Conservation (phyloP, 768 basidiomycete genomes). For the Pleurotus platypus region DNA sequence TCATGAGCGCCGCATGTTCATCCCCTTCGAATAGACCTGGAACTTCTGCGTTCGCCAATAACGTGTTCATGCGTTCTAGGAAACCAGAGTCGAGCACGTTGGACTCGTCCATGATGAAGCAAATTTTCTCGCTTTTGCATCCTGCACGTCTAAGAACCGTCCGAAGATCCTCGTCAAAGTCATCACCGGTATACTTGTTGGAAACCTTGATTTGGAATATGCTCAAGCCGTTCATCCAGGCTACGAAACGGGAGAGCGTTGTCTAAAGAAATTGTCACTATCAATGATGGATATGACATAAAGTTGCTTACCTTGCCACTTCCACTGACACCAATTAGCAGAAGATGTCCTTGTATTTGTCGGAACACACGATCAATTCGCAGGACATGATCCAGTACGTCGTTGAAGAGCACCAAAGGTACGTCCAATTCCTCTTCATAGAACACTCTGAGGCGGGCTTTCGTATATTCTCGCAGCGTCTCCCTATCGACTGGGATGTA, state of each 20-base stretch:
- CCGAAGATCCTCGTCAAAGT: constrained; percentile 97
- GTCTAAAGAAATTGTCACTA: constrained; percentile 53
- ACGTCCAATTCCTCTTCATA: constrained; percentile 99
- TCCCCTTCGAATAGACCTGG: constrained; percentile 99
- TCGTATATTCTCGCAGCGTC: constrained; percentile 90
- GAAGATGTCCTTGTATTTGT: constrained; percentile 93
- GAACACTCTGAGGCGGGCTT: constrained; percentile 95
- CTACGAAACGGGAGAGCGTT: constrained; percentile 95
- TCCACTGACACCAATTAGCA: constrained; percentile 97
- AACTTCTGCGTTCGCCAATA: constrained; percentile 99
- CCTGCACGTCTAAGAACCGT: constrained; percentile 93
- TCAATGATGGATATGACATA: constrained; percentile 9
- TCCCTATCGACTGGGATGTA: constrained; percentile 96
- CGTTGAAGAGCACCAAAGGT: constrained; percentile 96
- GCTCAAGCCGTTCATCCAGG: constrained; percentile 99
- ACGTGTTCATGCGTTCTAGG: constrained; percentile 99
- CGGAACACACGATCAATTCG: constrained; percentile 99
- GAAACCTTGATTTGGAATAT: constrained; percentile 99
- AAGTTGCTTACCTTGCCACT: constrained; percentile 81
- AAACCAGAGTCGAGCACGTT: constrained; percentile 99
- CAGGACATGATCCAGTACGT: constrained; percentile 96
- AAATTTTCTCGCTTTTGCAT: constrained; percentile 98
- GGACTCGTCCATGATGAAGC: constrained; percentile 99
- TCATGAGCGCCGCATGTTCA: constrained; percentile 96
- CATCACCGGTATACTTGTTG: constrained; percentile 97